Evolutionary conservation across 2,329 filamentous ascomycete genomes (phyloP), one percentile per base, ranked within the genome.

Genomic region (Apiospora malaysiana): DNA sequence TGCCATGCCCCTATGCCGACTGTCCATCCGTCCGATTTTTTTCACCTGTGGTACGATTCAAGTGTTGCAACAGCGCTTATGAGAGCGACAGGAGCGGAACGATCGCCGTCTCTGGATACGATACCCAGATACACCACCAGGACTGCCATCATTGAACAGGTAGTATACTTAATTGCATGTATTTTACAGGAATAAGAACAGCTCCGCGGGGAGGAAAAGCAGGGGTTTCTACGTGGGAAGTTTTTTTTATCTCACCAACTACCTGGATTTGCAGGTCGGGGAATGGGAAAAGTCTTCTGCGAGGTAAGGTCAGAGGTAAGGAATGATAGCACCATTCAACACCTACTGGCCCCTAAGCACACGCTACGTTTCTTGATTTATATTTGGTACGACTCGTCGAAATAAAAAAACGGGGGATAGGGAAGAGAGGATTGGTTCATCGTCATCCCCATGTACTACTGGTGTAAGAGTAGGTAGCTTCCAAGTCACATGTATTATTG

Each of bases 261-360:
- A 21, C 56, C 32, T 63, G 56, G 23, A 4, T n/a, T n/a, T 63
- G 32, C 56, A 63, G 56, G 56, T 40, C 21, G 8, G 18, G n/a
- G 21, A 23, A 10, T 27, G 49, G 32, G 32, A 40, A 75, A 49
- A 16, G 27, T 37, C 56, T 63, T 32, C 37, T 63, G 56, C 72
- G 78, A 86, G 84, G 85, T 86, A 86, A 86, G 84, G 85, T 87
- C 84, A 85, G 85, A 86, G 86, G 85, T 87, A 87, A 87, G 85
- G 79, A 78, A 76, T 63, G 56, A 63, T 40, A 63, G 18, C 56
- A 63, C 56, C 56, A 63, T 63, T 63, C 56, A 63, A 63, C 56
- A 63, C 56, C 56, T 63, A 63, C 56, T 63, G 56, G 56, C 56
- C 56, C 56, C 40, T 3, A 32, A 32, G 16, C 16, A 63, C 32